Evolutionary conservation across 1,284 basidiomycete genomes (phyloP), one percentile per base, ranked within the genome.

Genomic region (Ustilago hordei): DNA sequence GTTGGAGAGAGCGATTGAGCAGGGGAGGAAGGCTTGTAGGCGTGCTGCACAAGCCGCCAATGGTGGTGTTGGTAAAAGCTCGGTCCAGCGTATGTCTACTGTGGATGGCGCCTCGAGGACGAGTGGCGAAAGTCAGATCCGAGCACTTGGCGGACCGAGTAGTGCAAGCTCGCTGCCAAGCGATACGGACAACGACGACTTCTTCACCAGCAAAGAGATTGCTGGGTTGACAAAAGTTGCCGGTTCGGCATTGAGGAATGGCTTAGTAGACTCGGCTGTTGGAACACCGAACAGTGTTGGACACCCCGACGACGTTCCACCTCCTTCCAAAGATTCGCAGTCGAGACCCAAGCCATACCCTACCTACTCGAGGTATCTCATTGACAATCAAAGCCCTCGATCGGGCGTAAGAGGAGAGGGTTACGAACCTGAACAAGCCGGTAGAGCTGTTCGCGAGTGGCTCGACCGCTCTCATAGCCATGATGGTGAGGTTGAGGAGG

Each of bases 1-100:
- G n/a, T 68, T 85, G 12, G 84, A 85, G 39, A 19, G 72, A 28
- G 82, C 82, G 15, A 80, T 85, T n/a, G 78, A 79, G 52, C 66
- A 67, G 38, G 83, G 84, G 3, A 47, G 82, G 23, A 75, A 72
- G 35, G 60, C 60, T 12, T 81, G 79, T 45, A 39, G 79, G 15
- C 52, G 66, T n/a, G 74, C 69, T 3, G 35, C 64, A n/a, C 17
- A 54, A 8, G 68, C 64, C 9, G 57, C 41, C 23, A 55, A 45
- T 19, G 43, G 43, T 45, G 35, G 54, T 19, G 60, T 60, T 23
- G 65, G 62, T 9, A 64, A 53, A 11, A 3, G 55, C 8, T 64
- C 62, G 19, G 45, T 62, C 1, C 59, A 62, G 11, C 52, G 63
- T 39, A 31, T 74, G 63, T 63, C 63, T 8, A 17, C 62, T 50